These are phyloP conservation scores for Avicennia marina DNA, from an alignment of 257 asterid species.

Conservation along the genomic window DNA sequence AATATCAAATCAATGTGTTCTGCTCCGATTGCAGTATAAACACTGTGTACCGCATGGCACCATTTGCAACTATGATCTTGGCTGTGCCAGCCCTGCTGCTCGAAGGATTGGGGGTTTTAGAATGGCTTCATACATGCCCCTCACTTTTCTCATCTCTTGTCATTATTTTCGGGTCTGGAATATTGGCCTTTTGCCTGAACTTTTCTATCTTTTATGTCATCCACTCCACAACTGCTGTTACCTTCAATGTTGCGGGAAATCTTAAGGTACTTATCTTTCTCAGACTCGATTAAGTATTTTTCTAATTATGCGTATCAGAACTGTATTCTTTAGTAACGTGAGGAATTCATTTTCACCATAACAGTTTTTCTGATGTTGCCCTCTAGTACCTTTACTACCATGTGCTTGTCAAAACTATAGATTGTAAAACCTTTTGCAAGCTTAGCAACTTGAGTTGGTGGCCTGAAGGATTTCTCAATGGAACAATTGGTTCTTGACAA, in stretches of 20 bases:
- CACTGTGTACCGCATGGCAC: constrained; percentile 98
- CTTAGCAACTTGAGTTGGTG: no score
- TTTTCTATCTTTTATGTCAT: constrained; percentile 94
- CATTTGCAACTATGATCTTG: constrained; percentile 90
- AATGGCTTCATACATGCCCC: constrained; percentile 63
- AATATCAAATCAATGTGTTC: not conserved
- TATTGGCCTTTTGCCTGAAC: constrained; percentile 84
- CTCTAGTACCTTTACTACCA: no score
- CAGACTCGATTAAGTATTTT: not conserved
- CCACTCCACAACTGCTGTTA: constrained; percentile 96
- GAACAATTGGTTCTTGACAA: no score
- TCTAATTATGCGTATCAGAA: no score
- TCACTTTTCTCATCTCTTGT: constrained; percentile 52
- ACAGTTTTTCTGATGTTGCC: no score
- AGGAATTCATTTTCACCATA: no score
- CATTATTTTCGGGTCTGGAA: constrained; percentile 83
- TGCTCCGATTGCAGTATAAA: constrained; percentile 53
- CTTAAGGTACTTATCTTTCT: constrained; percentile 55
- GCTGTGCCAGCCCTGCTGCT: constrained; percentile 72
- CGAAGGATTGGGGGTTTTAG: constrained; percentile 75
- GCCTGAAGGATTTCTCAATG: no score
- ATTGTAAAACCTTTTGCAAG: no score
- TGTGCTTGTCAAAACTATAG: no score
- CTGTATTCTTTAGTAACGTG: no score
- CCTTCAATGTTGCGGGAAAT: constrained; percentile 98